These are phyloP conservation scores for Kurtzmaniella quercitrusa DNA, from an alignment of 1,139 yeast genomes.

Conservation along the genomic window DNA sequence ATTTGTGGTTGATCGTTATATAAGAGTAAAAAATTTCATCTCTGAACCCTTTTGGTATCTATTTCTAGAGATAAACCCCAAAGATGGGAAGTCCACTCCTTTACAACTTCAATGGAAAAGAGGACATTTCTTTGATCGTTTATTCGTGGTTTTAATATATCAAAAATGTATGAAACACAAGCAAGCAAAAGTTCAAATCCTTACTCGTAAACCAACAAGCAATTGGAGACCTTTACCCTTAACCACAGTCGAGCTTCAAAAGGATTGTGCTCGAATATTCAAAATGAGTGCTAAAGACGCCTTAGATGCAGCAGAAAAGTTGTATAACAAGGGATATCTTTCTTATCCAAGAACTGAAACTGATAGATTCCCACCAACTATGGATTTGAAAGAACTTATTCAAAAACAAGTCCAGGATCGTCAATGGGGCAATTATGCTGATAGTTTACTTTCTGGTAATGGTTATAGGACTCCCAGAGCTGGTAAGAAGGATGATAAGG, in stretches of 20 bases:
- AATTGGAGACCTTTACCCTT: slow-evolving; percentile 85
- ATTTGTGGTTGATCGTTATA: slow-evolving; percentile 91
- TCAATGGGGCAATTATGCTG: slow-evolving; percentile 49
- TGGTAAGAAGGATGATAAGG: slow-evolving; percentile 87
- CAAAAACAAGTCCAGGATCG: slow-evolving; percentile 51
- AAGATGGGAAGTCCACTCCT: slow-evolving; percentile 12
- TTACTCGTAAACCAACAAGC: slow-evolving; percentile 61
- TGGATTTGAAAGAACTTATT: slow-evolving; percentile 64
- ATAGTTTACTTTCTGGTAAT: slow-evolving; percentile 24
- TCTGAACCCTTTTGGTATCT: slow-evolving; percentile 83
- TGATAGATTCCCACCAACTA: slow-evolving; percentile 71
- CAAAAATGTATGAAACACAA: slow-evolving; percentile 54
- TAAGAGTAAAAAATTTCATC: slow-evolving; percentile 64
- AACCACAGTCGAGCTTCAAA: slow-evolving; percentile 94
- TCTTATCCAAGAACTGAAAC: slow-evolving; percentile 99
- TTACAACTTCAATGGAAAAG: slow-evolving; percentile 62
- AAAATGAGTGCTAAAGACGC: slow-evolving; percentile 80
- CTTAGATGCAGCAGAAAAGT: slow-evolving; percentile 77
- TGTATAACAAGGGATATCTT: slow-evolving; percentile 80
- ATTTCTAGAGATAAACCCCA: slow-evolving; percentile 43
- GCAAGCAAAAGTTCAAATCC: slow-evolving; percentile 47
- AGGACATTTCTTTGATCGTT: slow-evolving; percentile 67
- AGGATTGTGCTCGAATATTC: slow-evolving; percentile 71
- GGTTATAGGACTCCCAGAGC: slow-evolving; percentile 60
- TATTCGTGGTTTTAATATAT: slow-evolving; percentile 58